Evolutionary conservation across 2,329 filamentous ascomycete genomes (phyloP), one percentile per base, ranked within the genome.

Genomic region (Aspergillus quadrilineatus): DNA sequence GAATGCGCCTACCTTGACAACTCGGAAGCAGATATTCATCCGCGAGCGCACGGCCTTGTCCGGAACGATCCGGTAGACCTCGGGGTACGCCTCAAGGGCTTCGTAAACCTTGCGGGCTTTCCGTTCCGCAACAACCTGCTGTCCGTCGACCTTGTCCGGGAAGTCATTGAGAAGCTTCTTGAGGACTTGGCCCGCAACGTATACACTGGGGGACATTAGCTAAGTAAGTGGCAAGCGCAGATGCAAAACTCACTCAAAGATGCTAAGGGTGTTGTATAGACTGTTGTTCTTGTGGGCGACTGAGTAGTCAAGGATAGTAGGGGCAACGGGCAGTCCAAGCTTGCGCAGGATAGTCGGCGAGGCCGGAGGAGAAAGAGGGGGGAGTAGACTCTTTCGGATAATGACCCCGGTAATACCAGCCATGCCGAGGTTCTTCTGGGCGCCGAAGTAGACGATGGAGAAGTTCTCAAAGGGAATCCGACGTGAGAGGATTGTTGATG

Each of bases 21-120:
- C 82, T 14, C 92, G 81, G 81, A 97, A 97, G 80, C 92, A 97
- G 57, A 97, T 89, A 75, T 97, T 97, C 89, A 97, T 96, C 54
- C 91, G 81, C 65, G 90, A 96, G 55, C 92, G 88, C 3, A 83
- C 88, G 22, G 79, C 78, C 75, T 89, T 89, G 64, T 89, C 82
- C 0, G 92, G 90, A 0, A 97, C 86, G 32, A 97, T 83, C 51
- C 79, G 81, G 77, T 95, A 97, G n/a, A 88, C 76, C 0, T 86
- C 77, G 0, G 89, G 83, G 65, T 89, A 80, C 44, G 83, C 84
- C 64, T 97, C 93, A 6, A 97, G 80, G 0, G 86, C 86, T 1
- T 74, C 79, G 69, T 99, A 97, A 53, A 97, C 85, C 32, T 89
- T 71, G 14, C 82, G 67, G 0, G 93, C 88, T 77, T 97, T 97